Conservation (phyloP, 2,329 filamentous ascomycete species). For the Fusarium anguioides region DNA sequence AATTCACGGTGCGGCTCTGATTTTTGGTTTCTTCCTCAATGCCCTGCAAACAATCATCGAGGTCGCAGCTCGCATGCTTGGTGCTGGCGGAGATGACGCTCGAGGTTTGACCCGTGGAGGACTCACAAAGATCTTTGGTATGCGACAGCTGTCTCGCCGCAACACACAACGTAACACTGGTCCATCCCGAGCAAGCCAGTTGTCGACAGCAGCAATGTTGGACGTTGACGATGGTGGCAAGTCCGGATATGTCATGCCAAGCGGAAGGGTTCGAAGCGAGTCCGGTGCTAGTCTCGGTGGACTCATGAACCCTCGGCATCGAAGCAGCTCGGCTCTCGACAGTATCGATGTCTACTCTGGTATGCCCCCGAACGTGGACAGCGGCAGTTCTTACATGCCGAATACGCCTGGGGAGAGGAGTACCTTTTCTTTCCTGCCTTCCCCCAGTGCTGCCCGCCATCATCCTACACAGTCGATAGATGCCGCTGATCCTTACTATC, state of each 20-base stretch:
- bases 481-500: constrained; percentile 83
- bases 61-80: constrained; percentile 82
- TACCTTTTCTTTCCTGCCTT: constrained; percentile 76
- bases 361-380: constrained; percentile 62
- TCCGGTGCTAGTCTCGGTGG: constrained; percentile 69
- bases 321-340: constrained; percentile 67
- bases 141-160: constrained; percentile 85
- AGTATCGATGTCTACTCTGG: constrained; percentile 60
- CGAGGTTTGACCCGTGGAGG: constrained; percentile 81
- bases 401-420: constrained; percentile 79
- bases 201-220: constrained; percentile 85
- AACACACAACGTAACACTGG: constrained; percentile 68
- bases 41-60: constrained; percentile 91
- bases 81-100: constrained; percentile 81
- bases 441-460: constrained; percentile 63
- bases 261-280: constrained; percentile 68
- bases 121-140: constrained; percentile 89
- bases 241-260: constrained; percentile 64
- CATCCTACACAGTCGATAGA: constrained; percentile 61
- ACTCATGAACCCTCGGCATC: constrained; percentile 59
- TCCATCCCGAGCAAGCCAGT: constrained; percentile 80
- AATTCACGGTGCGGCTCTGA: constrained; percentile 83
- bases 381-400: constrained; percentile 73
- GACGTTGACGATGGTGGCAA: constrained; percentile 74
- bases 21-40: constrained; percentile 94